A percentile compares a stretch with the other conserved stretches of the same genome.
Conservation (phyloP, 1,139 yeast genomes). For the Geotrichum cucujoidarum region DNA sequence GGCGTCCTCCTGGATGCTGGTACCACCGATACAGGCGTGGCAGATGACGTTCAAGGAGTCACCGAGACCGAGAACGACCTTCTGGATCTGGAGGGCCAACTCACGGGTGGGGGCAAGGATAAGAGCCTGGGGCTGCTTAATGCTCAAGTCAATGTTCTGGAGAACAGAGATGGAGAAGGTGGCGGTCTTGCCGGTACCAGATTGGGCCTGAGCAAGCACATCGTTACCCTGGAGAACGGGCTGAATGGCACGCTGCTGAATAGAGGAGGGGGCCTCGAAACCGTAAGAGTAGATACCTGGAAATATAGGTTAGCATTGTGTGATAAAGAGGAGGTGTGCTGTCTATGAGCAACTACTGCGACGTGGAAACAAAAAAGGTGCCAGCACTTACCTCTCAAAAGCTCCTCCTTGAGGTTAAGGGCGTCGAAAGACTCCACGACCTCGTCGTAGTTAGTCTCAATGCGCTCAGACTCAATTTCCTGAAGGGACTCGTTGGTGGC, state of each 20-base stretch:
- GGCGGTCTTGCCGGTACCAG: slow-evolving; percentile 98
- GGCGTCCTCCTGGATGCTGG: slow-evolving; percentile 73
- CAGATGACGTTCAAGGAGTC: slow-evolving; percentile 76
- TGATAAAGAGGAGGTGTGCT: no score
- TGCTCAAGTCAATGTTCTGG: slow-evolving; percentile 65
- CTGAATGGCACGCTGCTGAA: slow-evolving; percentile 90
- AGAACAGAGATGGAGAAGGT: slow-evolving; percentile 91
- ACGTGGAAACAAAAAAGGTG: no score
- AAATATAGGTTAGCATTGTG: no score
- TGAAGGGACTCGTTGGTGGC: slow-evolving; percentile 51
- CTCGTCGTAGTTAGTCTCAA: slow-evolving; percentile 96
- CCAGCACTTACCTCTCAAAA: slow-evolving; percentile 43
- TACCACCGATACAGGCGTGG: slow-evolving; percentile 93
- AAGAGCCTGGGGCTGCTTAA: slow-evolving; percentile 68
- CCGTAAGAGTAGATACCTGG: slow-evolving; percentile 84
- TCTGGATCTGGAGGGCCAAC: slow-evolving; percentile 82
- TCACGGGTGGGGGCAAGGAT: slow-evolving; percentile 96
- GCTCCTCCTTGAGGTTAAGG: slow-evolving; percentile 41
- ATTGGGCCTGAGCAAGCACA: slow-evolving; percentile 95
- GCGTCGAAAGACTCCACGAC: slow-evolving; percentile 65
- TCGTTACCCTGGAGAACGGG: slow-evolving; percentile 89
- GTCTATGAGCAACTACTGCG: no score
- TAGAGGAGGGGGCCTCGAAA: slow-evolving; percentile 90
- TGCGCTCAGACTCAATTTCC: slow-evolving; percentile 77
- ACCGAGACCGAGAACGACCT: slow-evolving; percentile 78